Base-by-base conservation (phyloP, 306 rosid genomes). In the Begonia loranthoides region DNA sequence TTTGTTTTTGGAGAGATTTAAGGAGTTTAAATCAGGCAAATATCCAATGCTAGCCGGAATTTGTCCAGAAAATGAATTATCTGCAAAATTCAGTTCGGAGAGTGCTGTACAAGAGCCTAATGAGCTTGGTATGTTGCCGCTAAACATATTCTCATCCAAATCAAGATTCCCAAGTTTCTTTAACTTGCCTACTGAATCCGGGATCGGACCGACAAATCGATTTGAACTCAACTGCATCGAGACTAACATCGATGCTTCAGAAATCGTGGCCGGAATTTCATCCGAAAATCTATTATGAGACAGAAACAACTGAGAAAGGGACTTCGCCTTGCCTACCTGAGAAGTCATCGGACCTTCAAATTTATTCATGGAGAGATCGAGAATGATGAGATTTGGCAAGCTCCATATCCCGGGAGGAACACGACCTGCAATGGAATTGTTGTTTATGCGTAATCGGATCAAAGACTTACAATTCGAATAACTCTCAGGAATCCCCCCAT, bases 371-470 rank as follows among this genome's bases (percentile, higher is more conserved):
- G 77, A 43, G 55, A 84, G 73, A 67, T 88, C 94, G 54, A 81
- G 12, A 1, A 73, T 12, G 17, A 3, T 1, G 44, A 84, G 43
- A 19, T 67, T 76, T 3, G 94, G 88, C 70, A 88, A 59, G 13
- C 95, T 64, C 96, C 94, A 84, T 50, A 84, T 68, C 13, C 87
- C 94, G 9, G 67, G 55, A 44, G 95, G 96, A 72, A 88, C 81
- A 40, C 60, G n/a, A 51, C 95, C 96, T 0, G 83, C 79, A 65
- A 88, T 87, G 0, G 79, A 84, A 43, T 88, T 88, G 62, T 70
- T 76, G 17, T 40, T 79, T 9, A 84, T 64, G 1, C 77, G 69
- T 9, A 88, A 24, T 0, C 96, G 86, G 1, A 0, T 41, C 79
- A 88, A 59, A 51, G 94, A 73, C 33, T 49, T 56, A 59, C 94